Base-by-base conservation (phyloP, 352 stramenopile species). In the Globisporangium nunn region DNA sequence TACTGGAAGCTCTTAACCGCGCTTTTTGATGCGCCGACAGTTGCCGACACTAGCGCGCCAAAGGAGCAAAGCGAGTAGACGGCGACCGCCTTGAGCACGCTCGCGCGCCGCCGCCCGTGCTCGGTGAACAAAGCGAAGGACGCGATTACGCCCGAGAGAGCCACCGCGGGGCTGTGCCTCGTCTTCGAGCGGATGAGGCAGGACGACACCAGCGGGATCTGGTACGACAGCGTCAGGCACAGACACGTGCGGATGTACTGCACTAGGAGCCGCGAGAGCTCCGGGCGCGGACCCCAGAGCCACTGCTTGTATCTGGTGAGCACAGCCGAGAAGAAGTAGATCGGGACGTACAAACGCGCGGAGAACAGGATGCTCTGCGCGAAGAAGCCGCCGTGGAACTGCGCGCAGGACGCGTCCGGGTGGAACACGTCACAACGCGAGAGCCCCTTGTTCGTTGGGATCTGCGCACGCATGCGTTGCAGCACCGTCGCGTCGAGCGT, bases 351-450 rank as follows among this genome's bases (percentile, higher is more conserved):
- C 18, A 89, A 55, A 37, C 64, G 59, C 50, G 76, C 66, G 4
- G 77, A 67, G 28, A 72, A 70, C 41, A 48, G 68, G 62, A 87
- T 73, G 18, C 69, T 65, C 17, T 63, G 53, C 14, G 55, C 18
- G 17, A 86, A 78, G 52, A 72, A 73, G 11, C 65, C 44, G 0
- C 44, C 15, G 59, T 89, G 75, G 63, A 85, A 89, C 48, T 68
- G 33, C 29, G 60, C 7, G 56, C 79, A 89, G 17, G 62, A 71
- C 28, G 59, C 58, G 18, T 68, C 66, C 40, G 64, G 68, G 50
- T 85, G 75, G 59, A 85, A 87, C 31, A 87, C 76, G 54, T 82
- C 73, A 39, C 79, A 89, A 14, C 75, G 71, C 28, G 77, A 87
- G 4, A 58, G 41, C 35, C 75, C 49, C 17, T 56, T 58, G 30